Evolutionary conservation across 768 basidiomycete genomes (phyloP).

Genomic region (Serendipita sp.): DNA sequence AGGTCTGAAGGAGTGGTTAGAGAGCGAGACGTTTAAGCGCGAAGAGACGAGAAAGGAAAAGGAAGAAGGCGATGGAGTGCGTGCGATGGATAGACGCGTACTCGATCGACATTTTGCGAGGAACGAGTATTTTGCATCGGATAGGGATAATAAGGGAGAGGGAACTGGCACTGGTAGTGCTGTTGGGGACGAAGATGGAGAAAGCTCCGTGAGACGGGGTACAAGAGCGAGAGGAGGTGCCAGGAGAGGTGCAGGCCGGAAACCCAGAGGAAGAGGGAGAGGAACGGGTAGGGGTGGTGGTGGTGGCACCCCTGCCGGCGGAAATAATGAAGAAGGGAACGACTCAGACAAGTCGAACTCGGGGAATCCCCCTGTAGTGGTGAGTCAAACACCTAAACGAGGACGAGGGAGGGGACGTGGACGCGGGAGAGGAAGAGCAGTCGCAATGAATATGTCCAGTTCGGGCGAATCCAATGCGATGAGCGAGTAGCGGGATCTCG

Average conservation of each 20-base stretch:
- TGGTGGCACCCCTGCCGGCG: not conserved
- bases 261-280: not conserved
- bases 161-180: not conserved
- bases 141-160: slow-evolving; percentile 45
- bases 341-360: slow-evolving; percentile 11
- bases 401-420: slow-evolving; percentile 18
- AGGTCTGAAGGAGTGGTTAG: slow-evolving; percentile 61
- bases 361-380: slow-evolving; percentile 9
- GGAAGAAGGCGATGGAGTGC: slow-evolving; percentile 30
- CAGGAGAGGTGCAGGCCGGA: not conserved
- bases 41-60: slow-evolving; percentile 45
- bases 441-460: slow-evolving; percentile 18
- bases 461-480: slow-evolving; percentile 8
- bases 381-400: slow-evolving; percentile 10
- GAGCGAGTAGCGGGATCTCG: not conserved
- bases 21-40: slow-evolving; percentile 57
- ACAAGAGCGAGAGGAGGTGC: not conserved
- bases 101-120: slow-evolving; percentile 33
- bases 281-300: too few relatives aligned
- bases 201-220: not conserved
- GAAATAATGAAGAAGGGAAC: slow-evolving; percentile 13
- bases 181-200: not conserved
- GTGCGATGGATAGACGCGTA: not conserved
- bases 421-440: slow-evolving; percentile 15
- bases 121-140: slow-evolving; percentile 62